Conservation (phyloP, 1,139 yeast species). For the Pneumocystis jirovecii region DNA sequence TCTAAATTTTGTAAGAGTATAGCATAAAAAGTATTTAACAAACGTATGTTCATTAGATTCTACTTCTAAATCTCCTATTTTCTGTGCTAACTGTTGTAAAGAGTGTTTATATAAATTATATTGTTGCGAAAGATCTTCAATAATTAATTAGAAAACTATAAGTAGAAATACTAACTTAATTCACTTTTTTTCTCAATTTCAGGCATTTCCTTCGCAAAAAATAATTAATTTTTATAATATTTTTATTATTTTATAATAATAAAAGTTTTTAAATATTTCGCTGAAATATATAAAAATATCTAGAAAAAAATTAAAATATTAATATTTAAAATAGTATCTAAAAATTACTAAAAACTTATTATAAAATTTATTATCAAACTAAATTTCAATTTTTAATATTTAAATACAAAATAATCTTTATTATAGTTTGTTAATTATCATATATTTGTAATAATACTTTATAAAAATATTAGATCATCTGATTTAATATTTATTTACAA, state of each 20-base stretch:
- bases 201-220: not conserved
- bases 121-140: conserved; percentile 27
- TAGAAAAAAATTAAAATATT: too few relatives aligned
- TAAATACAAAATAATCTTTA: not conserved
- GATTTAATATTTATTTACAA: too few relatives aligned
- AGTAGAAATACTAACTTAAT: not conserved
- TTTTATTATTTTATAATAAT: not conserved
- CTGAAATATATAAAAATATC: too few relatives aligned
- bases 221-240: not conserved
- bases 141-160: not conserved
- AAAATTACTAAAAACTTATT: not conserved
- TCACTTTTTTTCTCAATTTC: not conserved
- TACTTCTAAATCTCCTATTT: conserved; percentile 29
- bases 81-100: conserved; percentile 25
- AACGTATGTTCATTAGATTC: conserved; percentile 30
- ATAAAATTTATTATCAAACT: not conserved
- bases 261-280: not conserved
- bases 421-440: not conserved
- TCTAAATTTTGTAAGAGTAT: conserved; percentile 13
- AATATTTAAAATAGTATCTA: not conserved
- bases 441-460: not conserved
- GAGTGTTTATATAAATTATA: conserved; percentile 29
- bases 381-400: not conserved
- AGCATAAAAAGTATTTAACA: conserved; percentile 10
- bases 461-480: not conserved